A percentile compares a stretch with the other conserved stretches of the same genome.
These are phyloP conservation scores for Trichoderma sp. DNA, from an alignment of 2,329 filamentous ascomycete genomes.

Conservation along the genomic window DNA sequence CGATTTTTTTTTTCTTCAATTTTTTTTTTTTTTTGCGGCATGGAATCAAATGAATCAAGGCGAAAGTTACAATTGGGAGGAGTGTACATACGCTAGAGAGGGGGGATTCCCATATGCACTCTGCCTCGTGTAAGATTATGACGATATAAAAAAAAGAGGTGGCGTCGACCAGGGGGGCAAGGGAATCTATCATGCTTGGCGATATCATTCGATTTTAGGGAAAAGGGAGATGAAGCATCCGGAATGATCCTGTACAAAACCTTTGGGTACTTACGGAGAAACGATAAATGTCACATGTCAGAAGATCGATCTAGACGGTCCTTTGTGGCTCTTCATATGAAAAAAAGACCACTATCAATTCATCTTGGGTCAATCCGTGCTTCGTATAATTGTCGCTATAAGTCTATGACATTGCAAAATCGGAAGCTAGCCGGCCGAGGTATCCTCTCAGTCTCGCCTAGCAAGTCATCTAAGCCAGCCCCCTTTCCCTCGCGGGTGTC, in stretches of 20 bases:
- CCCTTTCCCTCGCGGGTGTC: neutral
- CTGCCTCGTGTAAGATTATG: conserved; percentile 15
- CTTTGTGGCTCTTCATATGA: neutral
- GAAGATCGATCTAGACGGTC: neutral
- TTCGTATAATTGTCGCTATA: conserved; percentile 7
- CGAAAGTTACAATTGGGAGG: neutral
- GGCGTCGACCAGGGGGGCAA: neutral
- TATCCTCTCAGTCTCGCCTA: neutral
- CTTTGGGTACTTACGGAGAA: neutral
- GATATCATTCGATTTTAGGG: neutral
- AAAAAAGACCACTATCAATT: neutral
- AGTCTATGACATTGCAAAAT: conserved; percentile 6
- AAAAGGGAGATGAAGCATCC: neutral
- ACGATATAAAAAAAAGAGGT: neutral
- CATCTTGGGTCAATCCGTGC: neutral
- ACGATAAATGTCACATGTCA: neutral
- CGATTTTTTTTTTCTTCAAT: neutral
- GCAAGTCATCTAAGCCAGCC: neutral
- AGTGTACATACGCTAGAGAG: neutral
- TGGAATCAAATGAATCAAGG: neutral
- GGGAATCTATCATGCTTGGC: neutral
- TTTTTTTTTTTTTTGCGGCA: neutral
- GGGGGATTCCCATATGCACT: neutral
- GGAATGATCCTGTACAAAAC: neutral
- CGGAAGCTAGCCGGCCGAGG: neutral